Evolutionary conservation across 139 green algal species (phyloP).

Genomic region (Raphidocelis subcapitata): DNA sequence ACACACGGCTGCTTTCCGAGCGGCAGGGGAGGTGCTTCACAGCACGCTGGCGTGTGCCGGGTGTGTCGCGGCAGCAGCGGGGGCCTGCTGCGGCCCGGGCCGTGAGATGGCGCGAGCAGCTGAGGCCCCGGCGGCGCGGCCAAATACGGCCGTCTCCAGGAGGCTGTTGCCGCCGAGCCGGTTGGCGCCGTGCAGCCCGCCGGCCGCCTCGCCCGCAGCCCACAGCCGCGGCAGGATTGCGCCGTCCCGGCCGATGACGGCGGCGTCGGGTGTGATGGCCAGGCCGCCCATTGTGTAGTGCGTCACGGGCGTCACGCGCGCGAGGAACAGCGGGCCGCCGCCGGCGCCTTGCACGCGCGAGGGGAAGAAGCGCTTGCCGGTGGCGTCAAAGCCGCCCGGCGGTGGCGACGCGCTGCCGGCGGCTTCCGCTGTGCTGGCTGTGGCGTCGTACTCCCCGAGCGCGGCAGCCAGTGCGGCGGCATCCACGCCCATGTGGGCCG

Average conservation of each 20-base stretch:
- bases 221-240: conserved; percentile 59
- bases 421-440: conserved; percentile 3
- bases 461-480: conserved; percentile 29
- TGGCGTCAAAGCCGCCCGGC: conserved; percentile 32
- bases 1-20: too few species aligned
- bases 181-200: conserved; percentile 75
- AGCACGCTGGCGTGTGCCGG: too few species aligned
- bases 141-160: conserved; percentile 80
- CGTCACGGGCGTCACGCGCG: conserved; percentile 65
- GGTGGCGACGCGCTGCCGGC: not conserved
- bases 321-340: conserved; percentile 37
- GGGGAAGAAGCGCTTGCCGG: conserved; percentile 66
- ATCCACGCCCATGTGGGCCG: conserved; percentile 34
- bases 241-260: conserved; percentile 26
- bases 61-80: too few species aligned
- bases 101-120: conserved; percentile 20
- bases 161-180: conserved; percentile 77
- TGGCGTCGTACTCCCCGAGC: conserved; percentile 49
- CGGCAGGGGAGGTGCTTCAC: too few species aligned
- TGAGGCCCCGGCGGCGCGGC: conserved; percentile 51
- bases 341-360: conserved; percentile 28
- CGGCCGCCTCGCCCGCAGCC: conserved; percentile 75
- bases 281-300: conserved; percentile 87
- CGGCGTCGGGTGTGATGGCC: conserved; percentile 39
- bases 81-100: too few species aligned